Evolutionary conservation across 768 basidiomycete genomes (phyloP).

Genomic region (Polyporus arcularius): DNA sequence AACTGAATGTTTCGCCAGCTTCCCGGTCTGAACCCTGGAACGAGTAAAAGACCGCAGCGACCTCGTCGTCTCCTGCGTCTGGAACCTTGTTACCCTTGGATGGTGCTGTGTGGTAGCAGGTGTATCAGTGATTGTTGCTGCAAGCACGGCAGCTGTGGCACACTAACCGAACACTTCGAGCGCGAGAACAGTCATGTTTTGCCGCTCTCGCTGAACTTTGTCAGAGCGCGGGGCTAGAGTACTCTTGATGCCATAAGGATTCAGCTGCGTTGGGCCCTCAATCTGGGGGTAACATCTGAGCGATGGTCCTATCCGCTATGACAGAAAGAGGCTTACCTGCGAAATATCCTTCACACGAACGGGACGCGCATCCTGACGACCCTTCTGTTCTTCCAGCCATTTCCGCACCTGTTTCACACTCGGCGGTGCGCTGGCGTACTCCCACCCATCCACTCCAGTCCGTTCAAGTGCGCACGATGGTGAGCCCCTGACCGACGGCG

Average conservation of each 20-base stretch:
- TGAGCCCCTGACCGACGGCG: not conserved
- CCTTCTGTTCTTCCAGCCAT: slow-evolving; percentile 49
- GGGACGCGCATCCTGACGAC: not conserved
- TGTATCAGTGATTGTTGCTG: not conserved
- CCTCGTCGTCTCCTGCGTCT: slow-evolving; percentile 63
- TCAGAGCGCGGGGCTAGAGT: slow-evolving; percentile 47
- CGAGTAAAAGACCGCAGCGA: slow-evolving; percentile 74
- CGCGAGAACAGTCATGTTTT: slow-evolving; percentile 77
- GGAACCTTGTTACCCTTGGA: slow-evolving; percentile 62
- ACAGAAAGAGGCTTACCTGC: slow-evolving; percentile 44
- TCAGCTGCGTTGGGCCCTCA: slow-evolving; percentile 74
- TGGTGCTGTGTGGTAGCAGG: slow-evolving; percentile 44
- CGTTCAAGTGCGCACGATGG: slow-evolving; percentile 20
- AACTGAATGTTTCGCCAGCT: slow-evolving; percentile 38
- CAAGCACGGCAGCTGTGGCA: not conserved
- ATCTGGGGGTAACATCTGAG: slow-evolving; percentile 42
- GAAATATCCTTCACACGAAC: slow-evolving; percentile 39
- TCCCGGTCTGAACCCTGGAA: slow-evolving; percentile 51
- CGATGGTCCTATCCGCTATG: not conserved
- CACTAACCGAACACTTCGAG: slow-evolving; percentile 83
- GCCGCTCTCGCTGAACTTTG: slow-evolving; percentile 53
- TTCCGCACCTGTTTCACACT: slow-evolving; percentile 51
- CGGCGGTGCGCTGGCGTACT: slow-evolving; percentile 75
- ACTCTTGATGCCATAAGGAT: slow-evolving; percentile 66
- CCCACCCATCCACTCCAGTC: slow-evolving; percentile 65